phyloP scores from a whole-genome alignment of 176 grass and related monocot species.

The Aegilops sharonensis region DNA sequence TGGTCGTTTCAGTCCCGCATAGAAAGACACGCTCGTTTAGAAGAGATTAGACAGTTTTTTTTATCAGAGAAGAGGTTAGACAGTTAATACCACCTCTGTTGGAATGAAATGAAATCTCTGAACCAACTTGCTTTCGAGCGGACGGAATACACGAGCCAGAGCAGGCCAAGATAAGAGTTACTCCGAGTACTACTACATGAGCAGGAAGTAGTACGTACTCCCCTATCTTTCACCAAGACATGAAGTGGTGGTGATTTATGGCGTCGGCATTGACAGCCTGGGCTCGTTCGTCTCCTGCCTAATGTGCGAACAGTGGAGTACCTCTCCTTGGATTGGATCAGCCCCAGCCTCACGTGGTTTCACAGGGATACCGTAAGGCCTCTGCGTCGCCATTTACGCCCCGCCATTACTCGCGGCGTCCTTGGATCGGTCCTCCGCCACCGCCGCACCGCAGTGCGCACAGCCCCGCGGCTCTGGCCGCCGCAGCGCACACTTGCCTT shows the following conservation, averaged over 20 bases:
- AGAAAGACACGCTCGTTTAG: too few relatives aligned
- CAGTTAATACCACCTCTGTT: too few relatives aligned
- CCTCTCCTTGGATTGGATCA: background rate
- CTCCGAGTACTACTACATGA: too few relatives aligned
- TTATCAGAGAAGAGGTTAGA: too few relatives aligned
- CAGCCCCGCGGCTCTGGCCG: background rate
- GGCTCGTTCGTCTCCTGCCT: too few relatives aligned
- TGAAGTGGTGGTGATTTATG: background rate
- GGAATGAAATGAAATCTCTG: too few relatives aligned
- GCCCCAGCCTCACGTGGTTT: background rate
- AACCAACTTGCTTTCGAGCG: too few relatives aligned
- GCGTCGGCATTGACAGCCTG: too few relatives aligned
- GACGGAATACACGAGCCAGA: too few relatives aligned
- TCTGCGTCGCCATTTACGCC: background rate
- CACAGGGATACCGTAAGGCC: constrained; percentile 1
- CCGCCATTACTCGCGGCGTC: constrained; percentile 9
- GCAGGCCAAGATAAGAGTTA: too few relatives aligned
- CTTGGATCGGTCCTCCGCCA: background rate
- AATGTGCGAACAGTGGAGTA: background rate
- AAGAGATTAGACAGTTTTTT: too few relatives aligned
- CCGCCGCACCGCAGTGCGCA: background rate
- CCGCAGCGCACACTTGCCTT: constrained; percentile 10
- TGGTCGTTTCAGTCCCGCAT: too few relatives aligned
- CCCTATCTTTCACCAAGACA: background rate
- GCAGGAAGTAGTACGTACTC: background rate